Evolutionary conservation across 2,329 filamentous ascomycete genomes (phyloP), one percentile per base, ranked within the genome.

Genomic region (Aulographum hederae): DNA sequence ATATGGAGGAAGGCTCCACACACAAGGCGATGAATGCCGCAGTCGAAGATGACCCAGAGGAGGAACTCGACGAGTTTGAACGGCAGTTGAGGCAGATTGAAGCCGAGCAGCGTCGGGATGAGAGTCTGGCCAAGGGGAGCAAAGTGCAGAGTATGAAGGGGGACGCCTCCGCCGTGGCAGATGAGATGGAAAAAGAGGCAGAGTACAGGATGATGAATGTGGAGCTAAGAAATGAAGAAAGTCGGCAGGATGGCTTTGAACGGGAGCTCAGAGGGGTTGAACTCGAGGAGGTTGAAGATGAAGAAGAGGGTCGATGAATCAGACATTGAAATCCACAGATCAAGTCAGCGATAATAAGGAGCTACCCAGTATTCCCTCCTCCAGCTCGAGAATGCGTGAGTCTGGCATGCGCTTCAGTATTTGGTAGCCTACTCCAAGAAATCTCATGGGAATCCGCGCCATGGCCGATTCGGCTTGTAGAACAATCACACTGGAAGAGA

Each of bases 101-200:
- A 35, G 43, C 45, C 35, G 35, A 38, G 18, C n/a, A n/a, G n/a
- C n/a, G n/a, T n/a, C n/a, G n/a, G n/a, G n/a, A n/a, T n/a, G n/a
- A n/a, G n/a, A n/a, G n/a, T n/a, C n/a, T n/a, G n/a, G n/a, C n/a
- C n/a, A n/a, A n/a, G n/a, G n/a, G n/a, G n/a, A n/a, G n/a, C n/a
- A n/a, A n/a, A n/a, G 20, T 34, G 11, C 33, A 40, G 20, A 37
- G 38, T 25, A 43, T 45, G 18, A 36, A 38, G 12, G 35, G 31
- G 11, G 43, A 40, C 29, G 46, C 46, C 13, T 45, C 47, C 6
- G 39, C 43, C 30, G 52, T 41, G 11, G 48, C 41, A 16, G 46
- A 51, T 25, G 47, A 44, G 10, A 48, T 48, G 5, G 34, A 18
- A 13, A 36, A 31, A 28, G 36, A 38, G 30, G 34, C 34, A 13